Evolutionary conservation across 331 rosid genomes (phyloP), one percentile per base, ranked within the genome.

Genomic region (Pyracantha coccinea): DNA sequence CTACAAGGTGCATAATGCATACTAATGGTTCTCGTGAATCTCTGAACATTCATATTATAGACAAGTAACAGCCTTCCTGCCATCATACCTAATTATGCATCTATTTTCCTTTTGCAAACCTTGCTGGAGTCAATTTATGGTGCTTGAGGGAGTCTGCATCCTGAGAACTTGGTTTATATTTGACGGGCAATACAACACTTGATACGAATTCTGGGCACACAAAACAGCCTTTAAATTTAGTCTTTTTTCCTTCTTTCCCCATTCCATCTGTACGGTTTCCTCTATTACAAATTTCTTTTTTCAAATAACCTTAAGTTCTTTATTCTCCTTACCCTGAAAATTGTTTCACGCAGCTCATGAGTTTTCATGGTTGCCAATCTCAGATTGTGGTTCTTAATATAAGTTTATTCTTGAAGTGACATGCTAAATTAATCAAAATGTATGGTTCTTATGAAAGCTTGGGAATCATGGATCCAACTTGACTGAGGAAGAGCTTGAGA

Each of bases 401-500:
- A 17, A 31, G 9, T 59, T 59, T 59, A 59, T 25, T 11, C 65
- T 23, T 17, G 8, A 10, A 29, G 33, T 11, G 8, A 35, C 75
- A 69, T 52, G 62, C 27, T 25, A 69, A 69, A 5, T 45, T 62
- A 17, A 75, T 62, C 47, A 66, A 78, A 61, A 58, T 61, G 2
- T 28, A 19, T 77, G 77, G 71, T 57, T 73, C 35, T 72, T 84
- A 76, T 87, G 86, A 75, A 83, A 92, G 97, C 88, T 92, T 83
- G 91, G 96, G 69, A 88, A 75, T 75, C 94, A 79, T 83, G 96
- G 92, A 67, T 81, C 96, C 82, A 84, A 81, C 81, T 77, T 92
- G 87, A 84, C 96, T 2, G 96, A 90, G 85, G 96, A 92, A 80
- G 86, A 92, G 85, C 92, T 92, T 38, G 94, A 90, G 78, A 92